A percentile compares a stretch with the other conserved stretches of the same genome.
phyloP scores from a whole-genome alignment of 2,329 filamentous ascomycete genomes.

The Aspergillus novoparasiticus region DNA sequence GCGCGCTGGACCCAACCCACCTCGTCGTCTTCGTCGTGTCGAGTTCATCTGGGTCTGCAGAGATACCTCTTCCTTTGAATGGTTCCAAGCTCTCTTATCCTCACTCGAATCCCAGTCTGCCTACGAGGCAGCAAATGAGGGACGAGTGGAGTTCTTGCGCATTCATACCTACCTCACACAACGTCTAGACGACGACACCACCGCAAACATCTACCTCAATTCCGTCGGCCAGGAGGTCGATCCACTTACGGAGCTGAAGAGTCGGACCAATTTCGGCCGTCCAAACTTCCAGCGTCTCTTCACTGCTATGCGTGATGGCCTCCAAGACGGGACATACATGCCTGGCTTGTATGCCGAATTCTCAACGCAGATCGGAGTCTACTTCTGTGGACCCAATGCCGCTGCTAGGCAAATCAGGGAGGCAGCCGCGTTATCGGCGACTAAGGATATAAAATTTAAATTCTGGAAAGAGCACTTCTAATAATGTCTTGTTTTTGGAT shows the following conservation, averaged over 20 bases:
- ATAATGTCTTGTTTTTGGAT: neutral
- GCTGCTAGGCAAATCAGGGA: slow-evolving; percentile 80
- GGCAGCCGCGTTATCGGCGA: slow-evolving; percentile 73
- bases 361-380: slow-evolving; percentile 88
- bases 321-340: slow-evolving; percentile 82
- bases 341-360: slow-evolving; percentile 74
- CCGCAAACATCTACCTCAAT: slow-evolving; percentile 96
- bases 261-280: slow-evolving; percentile 90
- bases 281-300: slow-evolving; percentile 86
- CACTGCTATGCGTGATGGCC: slow-evolving; percentile 81
- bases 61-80: slow-evolving; percentile 94
- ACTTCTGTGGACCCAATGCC: slow-evolving; percentile 90
- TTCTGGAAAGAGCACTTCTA: slow-evolving; percentile 96
- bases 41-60: slow-evolving; percentile 99
- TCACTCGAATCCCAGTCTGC: slow-evolving; percentile 87
- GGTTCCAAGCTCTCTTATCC: slow-evolving; percentile 93
- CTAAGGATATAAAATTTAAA: slow-evolving; percentile 82
- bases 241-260: slow-evolving; percentile 86
- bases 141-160: slow-evolving; percentile 76
- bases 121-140: slow-evolving; percentile 62
- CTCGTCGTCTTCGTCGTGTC: slow-evolving; percentile 84
- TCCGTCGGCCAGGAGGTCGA: slow-evolving; percentile 85
- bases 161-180: slow-evolving; percentile 99
- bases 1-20: slow-evolving; percentile 85
- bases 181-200: slow-evolving; percentile 85